Evolutionary conservation across 164 flowering plant genomes (phyloP), one percentile per base, ranked within the genome.

Genomic region (Cinnamomum chago): DNA sequence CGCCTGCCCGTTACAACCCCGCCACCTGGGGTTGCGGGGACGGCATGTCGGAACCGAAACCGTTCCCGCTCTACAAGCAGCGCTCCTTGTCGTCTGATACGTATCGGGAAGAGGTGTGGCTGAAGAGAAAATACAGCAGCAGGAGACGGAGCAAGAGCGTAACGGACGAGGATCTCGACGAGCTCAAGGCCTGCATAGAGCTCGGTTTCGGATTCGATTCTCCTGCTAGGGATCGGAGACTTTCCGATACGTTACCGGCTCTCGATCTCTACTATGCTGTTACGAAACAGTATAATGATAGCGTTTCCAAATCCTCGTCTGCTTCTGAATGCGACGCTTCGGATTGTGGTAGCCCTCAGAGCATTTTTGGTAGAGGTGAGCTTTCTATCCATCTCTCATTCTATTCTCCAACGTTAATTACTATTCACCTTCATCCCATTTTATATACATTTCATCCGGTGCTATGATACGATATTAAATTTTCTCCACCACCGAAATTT

Each of bases 151-250:
- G 85, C 81, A 82, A 82, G 84, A 90, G 95, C 82, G 82, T 92
- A 9, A 87, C 94, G 10, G 90, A 90, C 69, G 97, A 90, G n/a
- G 98, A 93, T 67, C 60, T 93, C 15, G 91, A 92, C 25, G 98
- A 93, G 75, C 84, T 93, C 20, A 90, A 85, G 70, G 98, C 84
- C 0, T 93, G 95, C 65, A 81, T 93, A 23, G 97, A 93, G 62
- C 80, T 93, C 25, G 97, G 98, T 1, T 90, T 93, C 72, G 85
- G 87, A 2, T 86, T 88, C 58, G 90, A 89, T 62, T 87, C 93
- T 25, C 87, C 88, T 4, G 84, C 81, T 3, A 24, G 74, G 27
- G 85, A 90, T 73, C 86, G 76, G 62, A 83, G 79, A 28, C 78
- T 93, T 5, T 83, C 92, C 2, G 84, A 86, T 72, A 85, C 95